A percentile compares a stretch with the other conserved stretches of the same genome.
Conservation (phyloP, 2,329 filamentous ascomycete species). For the Ramichloridium luteum region DNA sequence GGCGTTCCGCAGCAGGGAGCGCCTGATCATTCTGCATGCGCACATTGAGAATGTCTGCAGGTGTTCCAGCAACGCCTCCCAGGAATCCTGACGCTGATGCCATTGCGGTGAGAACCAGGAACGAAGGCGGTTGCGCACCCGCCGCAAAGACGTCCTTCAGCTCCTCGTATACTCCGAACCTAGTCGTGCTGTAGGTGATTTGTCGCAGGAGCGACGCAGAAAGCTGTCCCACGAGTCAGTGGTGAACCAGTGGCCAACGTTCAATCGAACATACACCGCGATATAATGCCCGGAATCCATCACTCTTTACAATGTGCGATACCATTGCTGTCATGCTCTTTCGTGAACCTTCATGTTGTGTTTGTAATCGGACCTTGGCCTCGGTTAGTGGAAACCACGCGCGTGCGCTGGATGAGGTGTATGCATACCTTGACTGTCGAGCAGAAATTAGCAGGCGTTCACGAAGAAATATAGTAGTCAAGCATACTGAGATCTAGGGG, state of each 20-base stretch:
- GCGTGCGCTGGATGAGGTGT: no score
- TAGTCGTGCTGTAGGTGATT: slow-evolving; percentile 84
- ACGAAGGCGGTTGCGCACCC: slow-evolving; percentile 44
- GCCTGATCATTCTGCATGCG: slow-evolving; percentile 93
- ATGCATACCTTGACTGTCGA: background rate
- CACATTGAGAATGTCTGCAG: slow-evolving; percentile 91
- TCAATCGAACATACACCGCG: slow-evolving; percentile 47
- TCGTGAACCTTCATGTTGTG: slow-evolving; percentile 59
- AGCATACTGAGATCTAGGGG: slow-evolving; percentile 76
- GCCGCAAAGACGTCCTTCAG: slow-evolving; percentile 61
- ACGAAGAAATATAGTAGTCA: no score
- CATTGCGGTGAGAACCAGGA: slow-evolving; percentile 63
- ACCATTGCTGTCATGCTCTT: slow-evolving; percentile 80
- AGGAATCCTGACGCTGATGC: slow-evolving; percentile 74
- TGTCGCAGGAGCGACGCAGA: slow-evolving; percentile 88
- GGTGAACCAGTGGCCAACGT: background rate
- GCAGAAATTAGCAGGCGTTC: no score
- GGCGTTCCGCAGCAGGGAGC: slow-evolving; percentile 57
- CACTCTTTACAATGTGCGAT: slow-evolving; percentile 60
- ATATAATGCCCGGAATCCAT: slow-evolving; percentile 75
- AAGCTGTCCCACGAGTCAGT: slow-evolving; percentile 36
- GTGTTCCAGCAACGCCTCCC: slow-evolving; percentile 83
- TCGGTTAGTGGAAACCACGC: no score
- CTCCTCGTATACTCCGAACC: slow-evolving; percentile 93
- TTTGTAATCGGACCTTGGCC: slow-evolving; percentile 70